Evolutionary conservation across 345 rosid genomes (phyloP), one percentile per base, ranked within the genome.

Genomic region (Laguncularia racemosa): DNA sequence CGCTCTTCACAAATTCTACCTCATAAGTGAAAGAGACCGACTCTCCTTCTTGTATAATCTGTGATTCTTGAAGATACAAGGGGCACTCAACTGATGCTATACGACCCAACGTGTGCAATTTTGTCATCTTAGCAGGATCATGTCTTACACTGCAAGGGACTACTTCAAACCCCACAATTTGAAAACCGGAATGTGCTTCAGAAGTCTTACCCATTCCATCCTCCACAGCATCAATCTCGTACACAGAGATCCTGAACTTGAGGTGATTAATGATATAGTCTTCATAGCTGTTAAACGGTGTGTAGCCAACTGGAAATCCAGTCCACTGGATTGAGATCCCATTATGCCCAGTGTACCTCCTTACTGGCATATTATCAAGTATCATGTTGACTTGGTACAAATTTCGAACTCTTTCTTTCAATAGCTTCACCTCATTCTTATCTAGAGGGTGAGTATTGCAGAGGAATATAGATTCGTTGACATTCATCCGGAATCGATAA

Each of bases 41-140:
- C 50, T 64, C 57, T 2, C 28, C 18, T 56, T 64, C 82, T 71
- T 56, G 68, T 67, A 71, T 74, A 20, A 60, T 18, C 49, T 60
- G 64, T 1, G 12, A 19, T 19, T 9, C 19, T 16, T 33, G 20
- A 1, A 17, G 23, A n/a, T 60, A 16, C 12, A 15, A 2, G 20
- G 64, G 56, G 21, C 16, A 40, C 13, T 20, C 17, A 3, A 40
- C 7, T 6, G 48, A 14, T 20, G 18, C 55, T 12, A 38, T 38
- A 16, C 15, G 12, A 46, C 46, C 26, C 9, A 2, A 7, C 18
- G 3, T 20, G 11, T 14, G 43, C 20, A 17, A 45, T 20, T 45
- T 16, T 12, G 12, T 11, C 61, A 50, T 50, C 53, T 15, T 21
- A 12, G 12, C 21, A 6, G 53, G 53, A 13, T 50, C 53, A 50